Evolutionary conservation across 495 filamentous ascomycete genomes (phyloP).

Genomic region (Usnea hakonensis): DNA sequence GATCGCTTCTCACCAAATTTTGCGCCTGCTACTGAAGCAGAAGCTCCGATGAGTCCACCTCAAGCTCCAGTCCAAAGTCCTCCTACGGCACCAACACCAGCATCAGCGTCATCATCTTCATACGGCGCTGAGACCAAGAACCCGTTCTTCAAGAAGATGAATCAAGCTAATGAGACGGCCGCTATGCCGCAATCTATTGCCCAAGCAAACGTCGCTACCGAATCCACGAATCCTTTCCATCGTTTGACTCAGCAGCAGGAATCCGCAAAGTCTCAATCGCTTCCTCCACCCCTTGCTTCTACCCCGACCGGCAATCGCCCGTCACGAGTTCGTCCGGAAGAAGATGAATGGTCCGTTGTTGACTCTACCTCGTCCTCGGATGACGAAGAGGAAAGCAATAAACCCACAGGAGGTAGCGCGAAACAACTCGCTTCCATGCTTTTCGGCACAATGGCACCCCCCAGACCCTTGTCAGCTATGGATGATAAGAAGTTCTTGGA

Average conservation of each 20-base stretch:
- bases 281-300: slow-evolving; percentile 29
- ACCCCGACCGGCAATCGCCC: slow-evolving; percentile 39
- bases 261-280: slow-evolving; percentile 42
- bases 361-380: slow-evolving; percentile 62
- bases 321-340: slow-evolving; percentile 56
- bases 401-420: slow-evolving; percentile 68
- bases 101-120: slow-evolving; percentile 28
- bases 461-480: slow-evolving; percentile 75
- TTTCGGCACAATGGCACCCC: slow-evolving; percentile 95
- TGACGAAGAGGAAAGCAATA: slow-evolving; percentile 63
- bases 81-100: slow-evolving; percentile 24
- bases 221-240: slow-evolving; percentile 94
- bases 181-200: slow-evolving; percentile 22
- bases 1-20: slow-evolving; percentile 40
- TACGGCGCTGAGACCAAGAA: slow-evolving; percentile 48
- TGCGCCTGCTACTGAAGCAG: slow-evolving; percentile 33
- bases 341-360: slow-evolving; percentile 80
- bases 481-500: slow-evolving; percentile 56
- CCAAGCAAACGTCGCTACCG: slow-evolving; percentile 36
- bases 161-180: slow-evolving; percentile 36
- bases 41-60: slow-evolving; percentile 25
- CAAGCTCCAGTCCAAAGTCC: slow-evolving; percentile 25
- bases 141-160: slow-evolving; percentile 67
- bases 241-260: slow-evolving; percentile 60
- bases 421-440: slow-evolving; percentile 88